Base-by-base conservation (phyloP, 164 flowering plant species). In the Paratinospora sagittata region DNA sequence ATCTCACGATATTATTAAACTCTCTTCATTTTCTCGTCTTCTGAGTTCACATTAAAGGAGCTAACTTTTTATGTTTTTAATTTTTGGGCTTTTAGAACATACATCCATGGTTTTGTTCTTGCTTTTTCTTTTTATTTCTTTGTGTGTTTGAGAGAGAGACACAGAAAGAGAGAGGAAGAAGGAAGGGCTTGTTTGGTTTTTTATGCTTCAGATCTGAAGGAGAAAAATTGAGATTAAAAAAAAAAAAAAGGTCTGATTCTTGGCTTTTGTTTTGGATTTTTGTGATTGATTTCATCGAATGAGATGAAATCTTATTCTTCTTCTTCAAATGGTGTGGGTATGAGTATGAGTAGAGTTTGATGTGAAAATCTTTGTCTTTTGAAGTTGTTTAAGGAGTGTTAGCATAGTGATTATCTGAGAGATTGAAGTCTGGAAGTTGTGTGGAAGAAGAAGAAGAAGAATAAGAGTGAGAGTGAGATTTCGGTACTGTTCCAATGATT, bases 131-230 rank as follows among this genome's bases (percentile, higher is more conserved):
- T 43, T 43, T 43, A 43, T 43, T 43, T 43, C 47, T 43, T 30
- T 9, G 30, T 62, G 16, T 26, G 30, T 26, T 21, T 17, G 27
- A 12, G 33, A 52, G 45, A 55, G 64, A 57, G 63, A 69, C 24
- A 49, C 21, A 55, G 49, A 36, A 23, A 57, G 27, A 39, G 27
- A 21, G 33, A 41, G 13, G 14, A 23, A 60, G 9, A 43, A 30
- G 34, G 77, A 83, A 67, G 73, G 34, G 45, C 19, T 11, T 12
- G 47, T 43, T 43, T 43, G 13, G 47, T 43, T 43, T 69, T 33
- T 67, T 30, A 30, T 45, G 36, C 41, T 78, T 76, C 82, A 82
- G 87, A 85, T 84, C 84, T 84, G 81, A 84, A 39, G 78, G 85
- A 58, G 24, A 26, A 8, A 19, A 3, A 26, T 30, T 30, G 34